Conservation (phyloP, 495 filamentous ascomycete species). For the Xylaria castorea region DNA sequence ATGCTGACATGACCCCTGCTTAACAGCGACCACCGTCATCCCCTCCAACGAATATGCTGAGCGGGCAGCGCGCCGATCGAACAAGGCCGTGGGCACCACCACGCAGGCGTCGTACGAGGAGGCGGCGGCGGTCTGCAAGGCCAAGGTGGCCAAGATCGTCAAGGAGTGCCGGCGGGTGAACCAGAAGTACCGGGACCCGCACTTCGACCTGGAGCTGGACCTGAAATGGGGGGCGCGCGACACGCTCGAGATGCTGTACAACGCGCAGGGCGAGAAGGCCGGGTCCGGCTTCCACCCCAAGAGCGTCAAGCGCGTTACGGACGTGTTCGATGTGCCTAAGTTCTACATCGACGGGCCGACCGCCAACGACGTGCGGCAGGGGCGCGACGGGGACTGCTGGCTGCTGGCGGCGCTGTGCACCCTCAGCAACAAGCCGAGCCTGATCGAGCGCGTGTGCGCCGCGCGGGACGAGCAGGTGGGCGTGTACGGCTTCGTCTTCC, state of each 20-base stretch:
- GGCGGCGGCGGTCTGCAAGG: slow-evolving; percentile 70
- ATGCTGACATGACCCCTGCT: not conserved
- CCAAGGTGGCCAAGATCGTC: slow-evolving; percentile 81
- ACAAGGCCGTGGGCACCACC: slow-evolving; percentile 39
- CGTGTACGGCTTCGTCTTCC: slow-evolving; percentile 94
- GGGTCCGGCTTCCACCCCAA: slow-evolving; percentile 55
- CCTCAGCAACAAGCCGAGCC: slow-evolving; percentile 76
- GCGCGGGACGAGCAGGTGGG: slow-evolving; percentile 78
- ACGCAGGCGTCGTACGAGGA: slow-evolving; percentile 74
- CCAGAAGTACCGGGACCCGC: slow-evolving; percentile 86
- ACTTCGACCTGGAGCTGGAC: slow-evolving; percentile 88
- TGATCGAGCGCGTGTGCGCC: slow-evolving; percentile 87
- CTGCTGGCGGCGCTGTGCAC: slow-evolving; percentile 86
- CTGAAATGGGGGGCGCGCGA: slow-evolving; percentile 66
- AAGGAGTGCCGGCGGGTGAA: slow-evolving; percentile 84
- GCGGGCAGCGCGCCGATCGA: slow-evolving; percentile 67
- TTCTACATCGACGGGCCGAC: slow-evolving; percentile 86
- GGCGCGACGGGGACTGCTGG: slow-evolving; percentile 89
- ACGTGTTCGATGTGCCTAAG: slow-evolving; percentile 86
- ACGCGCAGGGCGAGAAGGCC: slow-evolving; percentile 36
- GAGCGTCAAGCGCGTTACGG: slow-evolving; percentile 72
- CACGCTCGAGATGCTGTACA: slow-evolving; percentile 68
- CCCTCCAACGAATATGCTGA: slow-evolving; percentile 76
- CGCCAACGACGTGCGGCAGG: slow-evolving; percentile 82
- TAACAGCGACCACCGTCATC: slow-evolving; percentile 70